phyloP scores from a whole-genome alignment of 73 alveolate species.

The Paramecium tetraurelia region DNA sequence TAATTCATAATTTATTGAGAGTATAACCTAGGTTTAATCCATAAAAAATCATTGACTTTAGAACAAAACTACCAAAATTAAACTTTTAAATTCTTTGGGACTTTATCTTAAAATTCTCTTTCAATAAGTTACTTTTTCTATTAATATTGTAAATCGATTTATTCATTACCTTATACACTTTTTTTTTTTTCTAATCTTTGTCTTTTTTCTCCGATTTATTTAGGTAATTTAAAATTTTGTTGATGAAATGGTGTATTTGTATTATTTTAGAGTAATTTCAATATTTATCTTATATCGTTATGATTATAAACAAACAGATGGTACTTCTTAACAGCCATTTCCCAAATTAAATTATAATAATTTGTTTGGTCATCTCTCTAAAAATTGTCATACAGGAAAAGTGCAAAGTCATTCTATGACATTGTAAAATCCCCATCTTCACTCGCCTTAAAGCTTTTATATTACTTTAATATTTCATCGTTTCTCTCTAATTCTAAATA shows the following conservation, averaged over 20 bases:
- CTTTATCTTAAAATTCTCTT: neutral
- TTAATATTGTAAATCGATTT: neutral
- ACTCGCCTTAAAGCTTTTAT: neutral
- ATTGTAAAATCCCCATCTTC: neutral
- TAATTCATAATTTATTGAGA: neutral
- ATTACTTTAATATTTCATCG: neutral
- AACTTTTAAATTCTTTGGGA: neutral
- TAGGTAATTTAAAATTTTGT: neutral
- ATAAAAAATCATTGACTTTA: neutral
- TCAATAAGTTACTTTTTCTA: neutral
- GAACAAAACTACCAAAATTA: neutral
- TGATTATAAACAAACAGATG: neutral
- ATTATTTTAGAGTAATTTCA: neutral
- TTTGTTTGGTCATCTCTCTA: neutral
- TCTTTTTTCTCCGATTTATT: neutral
- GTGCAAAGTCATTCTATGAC: neutral
- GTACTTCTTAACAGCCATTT: neutral
- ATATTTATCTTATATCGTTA: neutral
- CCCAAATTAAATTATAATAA: neutral
- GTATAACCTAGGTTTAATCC: neutral
- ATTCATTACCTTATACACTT: neutral
- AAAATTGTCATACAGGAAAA: neutral
- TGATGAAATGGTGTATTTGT: neutral
- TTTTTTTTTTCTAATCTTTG: neutral
- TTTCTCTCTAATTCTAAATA: neutral